phyloP scores from a whole-genome alignment of 176 grass and related monocot species.

The Phragmites australis region DNA sequence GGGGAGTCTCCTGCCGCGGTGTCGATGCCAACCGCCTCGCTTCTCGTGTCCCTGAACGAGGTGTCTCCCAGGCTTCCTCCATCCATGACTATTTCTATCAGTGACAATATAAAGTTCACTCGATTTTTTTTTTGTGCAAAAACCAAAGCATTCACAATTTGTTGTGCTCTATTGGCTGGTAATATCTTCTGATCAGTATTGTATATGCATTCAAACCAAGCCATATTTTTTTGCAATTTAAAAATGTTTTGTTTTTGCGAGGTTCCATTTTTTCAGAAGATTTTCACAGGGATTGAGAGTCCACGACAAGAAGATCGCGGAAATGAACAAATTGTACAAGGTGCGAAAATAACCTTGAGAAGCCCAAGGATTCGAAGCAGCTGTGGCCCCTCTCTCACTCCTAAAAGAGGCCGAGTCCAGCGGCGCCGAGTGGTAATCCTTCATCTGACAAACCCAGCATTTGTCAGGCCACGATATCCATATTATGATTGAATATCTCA shows the following conservation, averaged over 20 bases:
- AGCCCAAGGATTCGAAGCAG: conserved; percentile 62
- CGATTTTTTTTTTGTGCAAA: background rate
- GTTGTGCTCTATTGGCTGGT: background rate
- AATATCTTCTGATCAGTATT: background rate
- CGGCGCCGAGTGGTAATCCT: conserved; percentile 82
- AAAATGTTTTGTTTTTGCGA: too few relatives aligned
- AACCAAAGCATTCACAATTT: background rate
- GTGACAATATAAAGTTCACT: background rate
- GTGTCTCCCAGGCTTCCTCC: conserved; percentile 53
- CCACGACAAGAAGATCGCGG: background rate
- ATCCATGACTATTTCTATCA: conserved; percentile 63
- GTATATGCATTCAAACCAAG: background rate
- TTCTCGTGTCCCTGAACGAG: conserved; percentile 39
- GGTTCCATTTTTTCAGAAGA: background rate
- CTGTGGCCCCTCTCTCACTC: conserved; percentile 28
- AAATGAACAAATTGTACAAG: background rate
- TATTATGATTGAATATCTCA: background rate
- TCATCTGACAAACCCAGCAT: conserved; percentile 58
- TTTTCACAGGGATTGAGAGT: background rate
- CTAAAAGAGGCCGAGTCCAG: conserved; percentile 48
- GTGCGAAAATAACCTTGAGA: conserved; percentile 62
- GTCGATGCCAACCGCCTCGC: conserved; percentile 27
- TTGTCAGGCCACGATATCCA: conserved; percentile 1
- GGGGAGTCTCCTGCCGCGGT: conserved; percentile 29
- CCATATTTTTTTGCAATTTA: background rate